Percentiles rank a stretch among this genome's conserved stretches.
These are phyloP conservation scores for Graphium sp. DNA, from an alignment of 2,329 filamentous ascomycete species.

Conservation along the genomic window DNA sequence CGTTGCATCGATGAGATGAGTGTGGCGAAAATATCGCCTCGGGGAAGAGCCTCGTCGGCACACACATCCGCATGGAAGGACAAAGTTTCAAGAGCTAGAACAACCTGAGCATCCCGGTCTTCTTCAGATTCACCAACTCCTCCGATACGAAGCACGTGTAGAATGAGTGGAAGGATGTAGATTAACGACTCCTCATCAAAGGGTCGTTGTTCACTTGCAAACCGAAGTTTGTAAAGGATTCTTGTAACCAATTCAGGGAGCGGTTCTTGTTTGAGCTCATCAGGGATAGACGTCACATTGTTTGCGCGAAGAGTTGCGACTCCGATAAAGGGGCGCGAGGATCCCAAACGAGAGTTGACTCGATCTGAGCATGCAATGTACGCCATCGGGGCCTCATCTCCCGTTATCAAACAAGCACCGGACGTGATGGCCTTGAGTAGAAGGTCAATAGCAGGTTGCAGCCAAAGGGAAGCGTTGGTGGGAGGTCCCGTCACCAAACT, in stretches of 20 bases:
- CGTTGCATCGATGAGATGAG: conserved; percentile 72
- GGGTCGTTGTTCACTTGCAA: conserved; percentile 82
- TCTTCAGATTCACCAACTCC: conserved; percentile 60
- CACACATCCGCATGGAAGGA: conserved; percentile 76
- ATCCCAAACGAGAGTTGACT: conserved; percentile 56
- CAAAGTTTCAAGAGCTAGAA: conserved; percentile 76
- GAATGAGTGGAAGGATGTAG: conserved; percentile 71
- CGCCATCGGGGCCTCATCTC: conserved; percentile 58
- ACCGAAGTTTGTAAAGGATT: conserved; percentile 78
- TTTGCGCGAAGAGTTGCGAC: conserved; percentile 71
- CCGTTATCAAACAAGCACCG: conserved; percentile 67
- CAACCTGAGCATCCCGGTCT: conserved; percentile 75
- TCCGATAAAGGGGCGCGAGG: conserved; percentile 68
- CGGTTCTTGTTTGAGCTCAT: conserved; percentile 61
- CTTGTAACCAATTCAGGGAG: conserved; percentile 73
- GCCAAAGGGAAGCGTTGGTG: conserved; percentile 80
- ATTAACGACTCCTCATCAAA: conserved; percentile 79
- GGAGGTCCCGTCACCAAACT: conserved; percentile 73
- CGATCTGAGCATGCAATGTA: conserved; percentile 69
- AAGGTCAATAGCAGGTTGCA: conserved; percentile 61
- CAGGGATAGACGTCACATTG: conserved; percentile 54
- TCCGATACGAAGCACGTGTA: conserved; percentile 62
- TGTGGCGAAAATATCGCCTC: conserved; percentile 52
- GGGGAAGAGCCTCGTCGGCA: conserved; percentile 57
- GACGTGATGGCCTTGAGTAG: conserved; percentile 61